A percentile compares a stretch with the other conserved stretches of the same genome.
phyloP scores from a whole-genome alignment of 148 eudicot genomes.

The Arbutus unedo region DNA sequence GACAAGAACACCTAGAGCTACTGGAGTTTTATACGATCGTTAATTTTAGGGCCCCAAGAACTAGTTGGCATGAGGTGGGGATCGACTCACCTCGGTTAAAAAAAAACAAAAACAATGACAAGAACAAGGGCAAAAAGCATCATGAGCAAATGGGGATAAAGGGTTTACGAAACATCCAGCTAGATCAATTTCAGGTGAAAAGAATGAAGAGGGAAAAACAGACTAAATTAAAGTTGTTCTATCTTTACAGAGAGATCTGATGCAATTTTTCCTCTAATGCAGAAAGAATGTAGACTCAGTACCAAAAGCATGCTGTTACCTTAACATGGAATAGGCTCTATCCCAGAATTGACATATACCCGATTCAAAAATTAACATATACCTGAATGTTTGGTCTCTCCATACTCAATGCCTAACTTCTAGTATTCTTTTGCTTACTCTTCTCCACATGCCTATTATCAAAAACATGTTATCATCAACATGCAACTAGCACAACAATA shows the following conservation, averaged over 20 bases:
- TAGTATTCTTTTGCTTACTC: background rate
- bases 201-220: background rate
- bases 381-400: conserved; percentile 29
- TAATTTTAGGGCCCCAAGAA: too few species aligned
- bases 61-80: too few species aligned
- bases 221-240: background rate
- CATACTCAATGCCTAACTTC: conserved; percentile 19
- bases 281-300: background rate
- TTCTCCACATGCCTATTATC: background rate
- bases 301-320: background rate
- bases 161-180: too few species aligned
- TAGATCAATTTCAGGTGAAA: background rate
- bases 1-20: too few species aligned
- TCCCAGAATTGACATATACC: conserved; percentile 32
- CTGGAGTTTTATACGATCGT: too few species aligned
- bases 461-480: background rate
- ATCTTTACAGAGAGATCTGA: background rate
- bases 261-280: background rate
- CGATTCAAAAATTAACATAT: conserved; percentile 28
- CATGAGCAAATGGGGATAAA: too few species aligned
- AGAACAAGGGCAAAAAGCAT: too few species aligned
- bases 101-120: too few species aligned
- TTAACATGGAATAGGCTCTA: conserved; percentile 11
- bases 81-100: too few species aligned
- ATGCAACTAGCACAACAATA: background rate